A percentile compares a stretch with the other conserved stretches of the same genome.
Evolutionary conservation across 139 green algal genomes (phyloP).

Genomic region (Chlorella sp.): DNA sequence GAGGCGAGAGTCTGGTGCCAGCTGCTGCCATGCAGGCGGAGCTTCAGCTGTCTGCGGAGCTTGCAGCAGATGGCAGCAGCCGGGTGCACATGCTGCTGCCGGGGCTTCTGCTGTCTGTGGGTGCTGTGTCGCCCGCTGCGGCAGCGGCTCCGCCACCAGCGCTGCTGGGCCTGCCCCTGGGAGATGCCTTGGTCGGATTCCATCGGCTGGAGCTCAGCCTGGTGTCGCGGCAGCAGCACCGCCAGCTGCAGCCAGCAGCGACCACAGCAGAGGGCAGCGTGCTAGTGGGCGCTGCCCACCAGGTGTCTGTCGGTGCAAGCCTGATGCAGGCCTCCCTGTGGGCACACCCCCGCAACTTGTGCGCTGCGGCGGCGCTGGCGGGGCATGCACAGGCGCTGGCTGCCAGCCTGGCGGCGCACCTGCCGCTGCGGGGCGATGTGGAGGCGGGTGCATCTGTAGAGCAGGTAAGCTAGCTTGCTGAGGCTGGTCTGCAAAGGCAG

Average conservation of each 20-base stretch:
- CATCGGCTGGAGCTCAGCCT: conserved; percentile 5
- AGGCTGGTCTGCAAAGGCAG: too few species aligned
- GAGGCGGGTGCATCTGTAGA: too few species aligned
- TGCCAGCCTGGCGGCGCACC: background rate
- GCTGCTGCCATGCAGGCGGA: background rate
- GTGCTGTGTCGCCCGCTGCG: background rate
- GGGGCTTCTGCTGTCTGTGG: conserved; percentile 23
- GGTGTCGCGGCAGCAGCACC: conserved; percentile 14
- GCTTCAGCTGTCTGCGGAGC: background rate
- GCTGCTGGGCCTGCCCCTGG: conserved; percentile 1
- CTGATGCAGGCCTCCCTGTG: conserved; percentile 41
- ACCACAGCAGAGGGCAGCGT: conserved; percentile 12
- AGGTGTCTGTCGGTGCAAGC: conserved; percentile 9
- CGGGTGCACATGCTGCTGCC: background rate
- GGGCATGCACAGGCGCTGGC: conserved; percentile 6
- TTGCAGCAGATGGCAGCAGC: background rate
- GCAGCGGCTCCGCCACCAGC: background rate
- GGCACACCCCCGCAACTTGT: conserved; percentile 37
- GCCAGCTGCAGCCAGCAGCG: conserved; percentile 16
- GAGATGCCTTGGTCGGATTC: conserved; percentile 10
- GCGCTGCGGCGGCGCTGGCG: conserved; percentile 21
- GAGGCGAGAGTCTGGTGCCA: background rate
- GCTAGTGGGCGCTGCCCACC: background rate
- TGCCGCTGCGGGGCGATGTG: background rate
- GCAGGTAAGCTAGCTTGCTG: too few species aligned